Evolutionary conservation across 352 stramenopile species (phyloP), one percentile per base, ranked within the genome.

Genomic region (Stephanocyclus meneghinianus): DNA sequence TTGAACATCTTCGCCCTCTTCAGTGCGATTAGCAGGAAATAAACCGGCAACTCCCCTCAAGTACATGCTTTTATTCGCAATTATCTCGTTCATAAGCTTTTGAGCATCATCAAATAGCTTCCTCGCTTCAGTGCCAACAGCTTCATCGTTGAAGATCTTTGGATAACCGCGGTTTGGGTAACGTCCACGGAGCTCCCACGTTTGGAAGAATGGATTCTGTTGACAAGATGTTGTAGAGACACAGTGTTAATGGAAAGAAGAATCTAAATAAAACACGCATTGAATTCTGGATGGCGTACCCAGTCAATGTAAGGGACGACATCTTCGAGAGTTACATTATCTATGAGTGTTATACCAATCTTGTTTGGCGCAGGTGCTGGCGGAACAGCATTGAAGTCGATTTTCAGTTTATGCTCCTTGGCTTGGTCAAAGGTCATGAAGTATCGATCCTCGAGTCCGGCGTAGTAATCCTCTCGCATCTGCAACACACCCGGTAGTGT

Each of bases 141-240:
- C 88, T 75, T 98, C 94, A 79, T 99, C 97, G 69, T 98, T 95
- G 84, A 99, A 99, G 71, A 99, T 99, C 90, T 98, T 98, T 6
- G 96, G 96, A 82, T 98, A 99, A 18, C 96, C 96, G 82, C 96
- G 93, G 86, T 99, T 99, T 29, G 96, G 97, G 84, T 99, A 99
- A 55, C 96, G 94, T 26, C 96, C 97, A 69, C 97, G 91, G 50
- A 99, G 89, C 79, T 99, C 96, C 96, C 96, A 99, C 35, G 95
- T 98, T 89, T 98, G 96, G 91, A 99, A 99, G 87, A 99, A 99
- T 13, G 97, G 96, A 81, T 98, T 98, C 79, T 89, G 21, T 50
- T 44, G 9, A 67, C 75, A 47, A 37, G 26, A 59, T 15, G 18
- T 5, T 6, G 68, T 60, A 50, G 56, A 67, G 35, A 55, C 0